Base-by-base conservation (phyloP, 192 early-diverging fungal species). In the Linnemannia hyalina region DNA sequence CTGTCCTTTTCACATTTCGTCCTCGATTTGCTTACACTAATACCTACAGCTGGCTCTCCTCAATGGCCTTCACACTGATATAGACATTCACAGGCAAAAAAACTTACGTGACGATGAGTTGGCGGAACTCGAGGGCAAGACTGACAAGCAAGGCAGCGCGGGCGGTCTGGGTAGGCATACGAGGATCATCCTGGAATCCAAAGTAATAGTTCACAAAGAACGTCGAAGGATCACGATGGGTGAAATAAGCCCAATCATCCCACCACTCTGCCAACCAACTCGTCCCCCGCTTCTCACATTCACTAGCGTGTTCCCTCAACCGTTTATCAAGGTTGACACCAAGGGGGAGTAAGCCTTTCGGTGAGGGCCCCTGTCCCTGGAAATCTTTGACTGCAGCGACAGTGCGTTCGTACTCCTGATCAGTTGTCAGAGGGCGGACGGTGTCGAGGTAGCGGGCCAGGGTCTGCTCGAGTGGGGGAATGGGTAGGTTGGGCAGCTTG, bases 401-500 rank as follows among this genome's bases (percentile, higher is more conserved):
- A 63, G 90, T 91, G 32, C 71, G 42, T 38, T 89, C 83, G 74
- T 89, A 91, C 63, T 92, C 91, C 29, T 69, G 81, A 32, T 79
- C 74, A 52, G 74, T 68, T 15, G 76, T 74, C 80, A 92, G 80
- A 15, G 92, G 90, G 36, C 82, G 82, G 41, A 82, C 91, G 6
- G 88, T 88, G 16, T 85, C 77, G 4, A 85, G 77, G 71, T 91
- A 92, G 3, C 89, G 89, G 15, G 87, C 54, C 49, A 85, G 80
- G 0, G 92, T 93, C 82, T 92, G 89, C 8, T 87, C 72, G 40
- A 93, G 89, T 63, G 89, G 87, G 0, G 92, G 92, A 23, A 93
- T 80, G 20, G 92, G 92, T 22, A 93, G 84, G 35, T 78, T 83
- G 20, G 79, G 82, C 29, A 92, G 89, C 0, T 78, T 68, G 46